phyloP scores from a whole-genome alignment of 73 alveolate species.

The Tetrahymena thermophila region DNA sequence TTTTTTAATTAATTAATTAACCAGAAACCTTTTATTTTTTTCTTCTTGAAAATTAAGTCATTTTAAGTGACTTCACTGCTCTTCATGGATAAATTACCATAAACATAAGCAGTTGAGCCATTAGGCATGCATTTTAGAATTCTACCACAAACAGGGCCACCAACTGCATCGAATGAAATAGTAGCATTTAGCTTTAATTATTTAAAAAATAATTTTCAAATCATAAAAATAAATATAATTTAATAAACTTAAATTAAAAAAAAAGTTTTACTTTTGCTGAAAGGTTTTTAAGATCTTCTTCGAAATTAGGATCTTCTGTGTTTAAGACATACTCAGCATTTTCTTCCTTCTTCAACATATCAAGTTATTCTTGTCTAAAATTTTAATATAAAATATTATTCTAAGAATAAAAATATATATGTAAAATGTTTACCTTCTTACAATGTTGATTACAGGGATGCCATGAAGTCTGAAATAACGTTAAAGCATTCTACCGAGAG shows the following conservation, averaged over 20 bases:
- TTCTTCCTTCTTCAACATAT: slow-evolving; percentile 50
- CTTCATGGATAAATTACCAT: slow-evolving; percentile 54
- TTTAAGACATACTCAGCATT: slow-evolving; percentile 47
- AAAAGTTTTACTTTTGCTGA: slow-evolving; percentile 14
- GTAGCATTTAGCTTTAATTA: slow-evolving; percentile 47
- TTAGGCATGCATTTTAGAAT: slow-evolving; percentile 46
- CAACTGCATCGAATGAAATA: slow-evolving; percentile 64
- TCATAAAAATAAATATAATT: too few relatives aligned
- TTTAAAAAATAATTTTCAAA: background rate
- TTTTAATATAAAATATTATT: background rate
- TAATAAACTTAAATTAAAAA: too few relatives aligned
- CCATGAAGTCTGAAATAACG: slow-evolving; percentile 40
- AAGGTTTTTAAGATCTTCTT: slow-evolving; percentile 32
- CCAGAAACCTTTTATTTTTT: slow-evolving; percentile 54
- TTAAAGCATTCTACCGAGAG: slow-evolving; percentile 69
- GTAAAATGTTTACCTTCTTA: slow-evolving; percentile 43
- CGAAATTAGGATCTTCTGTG: slow-evolving; percentile 39
- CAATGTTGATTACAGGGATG: slow-evolving; percentile 60
- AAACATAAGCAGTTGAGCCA: slow-evolving; percentile 49
- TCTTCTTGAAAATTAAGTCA: slow-evolving; percentile 50
- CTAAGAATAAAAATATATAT: background rate
- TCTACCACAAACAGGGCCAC: slow-evolving; percentile 66
- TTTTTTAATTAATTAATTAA: slow-evolving; percentile 11
- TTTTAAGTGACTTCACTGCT: slow-evolving; percentile 41
- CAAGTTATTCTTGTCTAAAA: slow-evolving; percentile 56